Percentiles rank a stretch among this genome's conserved stretches.
These are phyloP conservation scores for Xylariaceae sp. DNA, from an alignment of 2,329 filamentous ascomycete genomes.

Conservation along the genomic window DNA sequence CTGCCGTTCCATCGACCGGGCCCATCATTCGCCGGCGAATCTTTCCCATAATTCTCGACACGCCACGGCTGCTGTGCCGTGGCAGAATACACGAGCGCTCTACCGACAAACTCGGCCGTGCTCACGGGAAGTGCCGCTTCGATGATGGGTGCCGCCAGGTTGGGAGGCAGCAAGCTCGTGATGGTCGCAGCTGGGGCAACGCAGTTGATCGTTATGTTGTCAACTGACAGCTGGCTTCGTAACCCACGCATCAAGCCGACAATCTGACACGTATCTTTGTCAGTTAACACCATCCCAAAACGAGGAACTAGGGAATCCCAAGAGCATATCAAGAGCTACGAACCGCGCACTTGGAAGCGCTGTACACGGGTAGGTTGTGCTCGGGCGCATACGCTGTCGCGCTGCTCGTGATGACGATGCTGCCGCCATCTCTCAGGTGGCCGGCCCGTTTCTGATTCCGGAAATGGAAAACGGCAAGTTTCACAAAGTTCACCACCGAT, in stretches of 20 bases:
- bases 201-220: conserved; percentile 33
- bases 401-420: conserved; percentile 33
- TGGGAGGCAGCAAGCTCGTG: conserved; percentile 26
- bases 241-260: conserved; percentile 30
- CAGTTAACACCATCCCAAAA: not conserved
- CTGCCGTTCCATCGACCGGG: conserved; percentile 1
- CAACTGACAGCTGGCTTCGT: conserved; percentile 18
- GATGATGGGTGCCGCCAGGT: conserved; percentile 24
- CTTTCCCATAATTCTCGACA: conserved; percentile 34
- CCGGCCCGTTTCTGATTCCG: conserved; percentile 6
- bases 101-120: conserved; percentile 28
- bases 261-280: not conserved
- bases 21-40: conserved; percentile 10
- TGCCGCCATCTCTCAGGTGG: conserved; percentile 19
- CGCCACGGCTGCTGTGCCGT: conserved; percentile 25
- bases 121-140: conserved; percentile 30
- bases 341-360: not conserved
- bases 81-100: conserved; percentile 34
- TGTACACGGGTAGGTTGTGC: conserved; percentile 29
- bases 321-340: not conserved
- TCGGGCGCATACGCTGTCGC: conserved; percentile 34
- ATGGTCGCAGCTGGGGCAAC: conserved; percentile 34
- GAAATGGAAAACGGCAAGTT: conserved; percentile 27
- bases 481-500: conserved; percentile 28
- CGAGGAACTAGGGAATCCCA: no score